These are phyloP conservation scores for Naumovozyma castellii DNA, from an alignment of 805 yeast species.

Conservation along the genomic window DNA sequence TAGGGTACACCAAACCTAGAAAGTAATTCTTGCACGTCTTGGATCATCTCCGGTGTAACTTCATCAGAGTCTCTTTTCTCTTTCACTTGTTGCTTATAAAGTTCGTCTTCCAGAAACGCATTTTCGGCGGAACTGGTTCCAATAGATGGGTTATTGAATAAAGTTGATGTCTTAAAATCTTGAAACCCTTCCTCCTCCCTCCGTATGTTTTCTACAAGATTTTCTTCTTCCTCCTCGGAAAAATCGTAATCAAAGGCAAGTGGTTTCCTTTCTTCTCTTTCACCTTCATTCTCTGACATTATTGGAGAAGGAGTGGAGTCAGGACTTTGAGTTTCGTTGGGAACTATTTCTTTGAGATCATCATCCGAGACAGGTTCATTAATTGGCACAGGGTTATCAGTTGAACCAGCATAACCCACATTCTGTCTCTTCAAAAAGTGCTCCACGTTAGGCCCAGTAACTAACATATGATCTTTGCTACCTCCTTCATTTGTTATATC, in stretches of 20 bases:
- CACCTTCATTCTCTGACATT: background rate
- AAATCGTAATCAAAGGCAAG: slow-evolving; percentile 49
- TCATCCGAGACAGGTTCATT: background rate
- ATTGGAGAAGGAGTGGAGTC: background rate
- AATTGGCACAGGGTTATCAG: background rate
- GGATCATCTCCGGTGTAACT: slow-evolving; percentile 76
- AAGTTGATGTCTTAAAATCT: slow-evolving; percentile 38
- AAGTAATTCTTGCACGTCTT: slow-evolving; percentile 82
- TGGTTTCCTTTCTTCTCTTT: slow-evolving; percentile 4
- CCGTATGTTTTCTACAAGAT: slow-evolving; percentile 49
- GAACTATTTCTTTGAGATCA: background rate
- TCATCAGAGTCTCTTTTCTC: slow-evolving; percentile 86
- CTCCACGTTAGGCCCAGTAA: slow-evolving; percentile 16
- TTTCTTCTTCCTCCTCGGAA: slow-evolving; percentile 70
- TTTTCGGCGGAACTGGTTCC: slow-evolving; percentile 5
- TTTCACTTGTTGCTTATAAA: slow-evolving; percentile 54
- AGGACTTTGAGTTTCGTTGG: background rate
- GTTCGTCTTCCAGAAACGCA: slow-evolving; percentile 32
- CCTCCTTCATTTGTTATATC: slow-evolving; percentile 4
- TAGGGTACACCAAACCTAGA: slow-evolving; percentile 89
- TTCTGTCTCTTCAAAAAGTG: slow-evolving; percentile 5
- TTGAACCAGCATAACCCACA: no score
- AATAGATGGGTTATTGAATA: slow-evolving; percentile 25
- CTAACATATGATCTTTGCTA: slow-evolving; percentile 10
- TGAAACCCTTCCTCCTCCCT: slow-evolving; percentile 69